These are phyloP conservation scores for Talaromyces thailandensis DNA, from an alignment of 495 filamentous ascomycete species.

Conservation along the genomic window DNA sequence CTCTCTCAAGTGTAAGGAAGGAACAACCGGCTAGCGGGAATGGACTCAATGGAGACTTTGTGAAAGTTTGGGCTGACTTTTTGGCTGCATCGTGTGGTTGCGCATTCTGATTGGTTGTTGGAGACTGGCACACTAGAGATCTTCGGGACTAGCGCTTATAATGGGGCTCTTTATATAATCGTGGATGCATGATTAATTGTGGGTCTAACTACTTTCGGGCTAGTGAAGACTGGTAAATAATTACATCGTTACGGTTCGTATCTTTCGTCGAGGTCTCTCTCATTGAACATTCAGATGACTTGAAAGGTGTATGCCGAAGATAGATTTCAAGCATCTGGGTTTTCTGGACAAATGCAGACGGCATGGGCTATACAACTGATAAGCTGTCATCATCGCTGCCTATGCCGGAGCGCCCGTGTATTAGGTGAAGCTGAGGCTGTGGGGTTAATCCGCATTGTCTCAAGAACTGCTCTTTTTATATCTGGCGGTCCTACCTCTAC, in stretches of 20 bases:
- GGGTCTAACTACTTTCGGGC: not conserved
- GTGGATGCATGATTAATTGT: not conserved
- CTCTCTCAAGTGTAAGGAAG: slow-evolving; percentile 16
- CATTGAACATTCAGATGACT: not conserved
- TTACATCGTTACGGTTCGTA: not conserved
- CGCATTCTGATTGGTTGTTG: not conserved
- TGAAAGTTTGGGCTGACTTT: not conserved
- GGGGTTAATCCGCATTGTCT: not conserved
- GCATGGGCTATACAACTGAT: not conserved
- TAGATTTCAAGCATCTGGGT: not conserved
- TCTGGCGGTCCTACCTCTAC: not conserved
- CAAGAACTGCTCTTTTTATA: not conserved
- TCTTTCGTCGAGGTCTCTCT: not conserved
- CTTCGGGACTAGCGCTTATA: not conserved
- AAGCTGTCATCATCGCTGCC: not conserved
- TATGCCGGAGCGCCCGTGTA: not conserved
- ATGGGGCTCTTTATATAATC: not conserved
- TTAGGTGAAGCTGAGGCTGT: not conserved
- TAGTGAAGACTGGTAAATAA: not conserved
- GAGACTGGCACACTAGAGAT: not conserved
- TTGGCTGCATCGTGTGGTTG: not conserved
- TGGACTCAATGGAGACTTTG: no score
- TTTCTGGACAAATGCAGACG: not conserved
- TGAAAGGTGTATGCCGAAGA: not conserved
- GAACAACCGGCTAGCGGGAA: slow-evolving; percentile 2